Conservation (phyloP, 2,329 filamentous ascomycete genomes). For the Geosmithia morbida region DNA sequence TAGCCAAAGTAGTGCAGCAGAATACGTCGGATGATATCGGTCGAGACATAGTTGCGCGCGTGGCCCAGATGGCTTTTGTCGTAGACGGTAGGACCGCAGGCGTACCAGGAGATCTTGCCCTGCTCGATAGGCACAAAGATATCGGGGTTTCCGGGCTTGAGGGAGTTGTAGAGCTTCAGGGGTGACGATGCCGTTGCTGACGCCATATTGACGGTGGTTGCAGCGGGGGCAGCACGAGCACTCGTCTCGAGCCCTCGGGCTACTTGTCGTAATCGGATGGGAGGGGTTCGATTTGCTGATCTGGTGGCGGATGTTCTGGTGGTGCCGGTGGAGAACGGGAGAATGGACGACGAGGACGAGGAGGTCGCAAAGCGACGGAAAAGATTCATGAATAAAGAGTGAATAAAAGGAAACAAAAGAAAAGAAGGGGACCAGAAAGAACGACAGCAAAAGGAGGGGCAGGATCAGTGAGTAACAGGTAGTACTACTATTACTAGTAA, state of each 20-base stretch:
- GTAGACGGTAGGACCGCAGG: slow-evolving; percentile 77
- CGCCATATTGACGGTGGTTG: slow-evolving; percentile 22
- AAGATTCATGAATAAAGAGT: slow-evolving; percentile 18
- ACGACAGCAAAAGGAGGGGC: background rate
- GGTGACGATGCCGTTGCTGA: slow-evolving; percentile 10
- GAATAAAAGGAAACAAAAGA: slow-evolving; percentile 2
- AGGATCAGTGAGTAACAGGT: background rate
- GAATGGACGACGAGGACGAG: background rate
- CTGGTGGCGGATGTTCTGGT: background rate
- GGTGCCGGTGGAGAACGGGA: background rate
- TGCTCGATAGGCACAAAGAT: slow-evolving; percentile 60
- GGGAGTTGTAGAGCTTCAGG: slow-evolving; percentile 66
- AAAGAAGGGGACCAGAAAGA: slow-evolving; percentile 5
- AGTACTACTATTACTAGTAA: too few species aligned
- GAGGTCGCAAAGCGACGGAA: background rate
- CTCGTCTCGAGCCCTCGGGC: slow-evolving; percentile 1
- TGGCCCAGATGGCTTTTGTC: slow-evolving; percentile 73
- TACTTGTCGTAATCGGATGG: slow-evolving; percentile 1
- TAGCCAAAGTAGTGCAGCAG: slow-evolving; percentile 73
- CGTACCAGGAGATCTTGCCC: slow-evolving; percentile 66
- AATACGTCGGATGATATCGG: slow-evolving; percentile 76
- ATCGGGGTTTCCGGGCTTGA: slow-evolving; percentile 57
- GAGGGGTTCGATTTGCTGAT: slow-evolving; percentile 1
- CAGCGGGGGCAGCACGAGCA: slow-evolving; percentile 10
- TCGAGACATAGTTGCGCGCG: slow-evolving; percentile 80